phyloP scores from a whole-genome alignment of 129 eudicot species.

The Gnaphalium uliginosum region DNA sequence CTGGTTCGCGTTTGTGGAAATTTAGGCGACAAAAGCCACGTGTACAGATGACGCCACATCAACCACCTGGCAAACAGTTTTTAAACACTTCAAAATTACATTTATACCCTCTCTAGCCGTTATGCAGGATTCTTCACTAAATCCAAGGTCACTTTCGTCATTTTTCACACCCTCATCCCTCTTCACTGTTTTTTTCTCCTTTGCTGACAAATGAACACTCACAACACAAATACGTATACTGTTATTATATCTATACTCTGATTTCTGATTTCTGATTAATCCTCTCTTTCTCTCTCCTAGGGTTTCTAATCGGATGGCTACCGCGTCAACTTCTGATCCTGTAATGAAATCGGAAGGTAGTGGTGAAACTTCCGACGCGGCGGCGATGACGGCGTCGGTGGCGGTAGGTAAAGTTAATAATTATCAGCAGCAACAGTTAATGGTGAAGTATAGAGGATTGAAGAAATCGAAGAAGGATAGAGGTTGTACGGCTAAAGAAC shows the following conservation, averaged over 20 bases:
- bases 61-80: conserved; percentile 23
- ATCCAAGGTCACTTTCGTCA: conserved; percentile 36
- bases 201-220: conserved; percentile 10
- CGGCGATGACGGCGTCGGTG: conserved; percentile 30
- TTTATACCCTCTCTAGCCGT: conserved; percentile 38
- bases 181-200: conserved; percentile 35
- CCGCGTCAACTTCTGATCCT: conserved; percentile 41
- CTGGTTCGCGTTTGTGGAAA: conserved; percentile 3
- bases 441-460: conserved; percentile 67
- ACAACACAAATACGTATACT: conserved; percentile 7
- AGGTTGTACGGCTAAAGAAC: conserved; percentile 93
- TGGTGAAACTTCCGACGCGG: conserved; percentile 32
- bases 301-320: conserved; percentile 45
- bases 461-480: conserved; percentile 87
- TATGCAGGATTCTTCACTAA: conserved; percentile 18
- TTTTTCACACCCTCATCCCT: background rate
- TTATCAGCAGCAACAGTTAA: conserved; percentile 42
- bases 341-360: conserved; percentile 48
- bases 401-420: conserved; percentile 44
- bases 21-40: conserved; percentile 22
- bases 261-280: too few relatives aligned
- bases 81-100: conserved; percentile 23
- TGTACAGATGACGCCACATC: conserved; percentile 17
- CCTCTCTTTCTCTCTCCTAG: conserved; percentile 26
- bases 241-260: too few relatives aligned